A percentile compares a stretch with the other conserved stretches of the same genome.
Evolutionary conservation across 192 early-diverging fungal genomes (phyloP).

Genomic region (Umbelopsis isabellina): DNA sequence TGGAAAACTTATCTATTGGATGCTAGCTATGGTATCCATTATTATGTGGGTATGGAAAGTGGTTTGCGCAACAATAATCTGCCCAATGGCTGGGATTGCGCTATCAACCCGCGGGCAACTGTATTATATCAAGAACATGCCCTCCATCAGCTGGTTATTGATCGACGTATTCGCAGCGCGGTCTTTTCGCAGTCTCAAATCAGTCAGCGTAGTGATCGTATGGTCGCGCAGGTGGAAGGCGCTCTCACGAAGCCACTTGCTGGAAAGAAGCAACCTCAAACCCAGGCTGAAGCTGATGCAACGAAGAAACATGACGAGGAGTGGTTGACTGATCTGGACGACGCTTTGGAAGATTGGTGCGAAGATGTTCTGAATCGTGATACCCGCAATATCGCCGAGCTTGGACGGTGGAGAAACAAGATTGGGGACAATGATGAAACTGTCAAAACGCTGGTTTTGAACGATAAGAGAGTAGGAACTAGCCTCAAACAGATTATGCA

Average conservation of each 20-base stretch:
- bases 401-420: conserved; percentile 43
- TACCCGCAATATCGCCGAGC: conserved; percentile 17
- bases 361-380: conserved; percentile 30
- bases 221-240: conserved; percentile 29
- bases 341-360: conserved; percentile 41
- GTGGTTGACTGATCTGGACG: conserved; percentile 41
- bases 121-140: background rate
- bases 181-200: conserved; percentile 35
- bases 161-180: conserved; percentile 32
- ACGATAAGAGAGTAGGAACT: conserved; percentile 37
- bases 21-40: conserved; percentile 40
- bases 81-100: conserved; percentile 31
- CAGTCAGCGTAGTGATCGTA: conserved; percentile 27
- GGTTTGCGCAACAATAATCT: conserved; percentile 23
- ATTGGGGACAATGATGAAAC: conserved; percentile 44
- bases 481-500: conserved; percentile 33
- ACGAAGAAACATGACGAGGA: conserved; percentile 32
- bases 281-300: background rate
- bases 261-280: background rate
- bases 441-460: conserved; percentile 40
- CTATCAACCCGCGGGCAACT: background rate
- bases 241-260: conserved; percentile 13
- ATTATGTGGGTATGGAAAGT: conserved; percentile 29
- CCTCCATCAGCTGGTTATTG: conserved; percentile 9
- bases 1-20: conserved; percentile 39